Percentiles rank a stretch among this genome's conserved stretches.
Evolutionary conservation across 176 grass and related monocot genomes (phyloP).

Genomic region (Oryza coarctata): DNA sequence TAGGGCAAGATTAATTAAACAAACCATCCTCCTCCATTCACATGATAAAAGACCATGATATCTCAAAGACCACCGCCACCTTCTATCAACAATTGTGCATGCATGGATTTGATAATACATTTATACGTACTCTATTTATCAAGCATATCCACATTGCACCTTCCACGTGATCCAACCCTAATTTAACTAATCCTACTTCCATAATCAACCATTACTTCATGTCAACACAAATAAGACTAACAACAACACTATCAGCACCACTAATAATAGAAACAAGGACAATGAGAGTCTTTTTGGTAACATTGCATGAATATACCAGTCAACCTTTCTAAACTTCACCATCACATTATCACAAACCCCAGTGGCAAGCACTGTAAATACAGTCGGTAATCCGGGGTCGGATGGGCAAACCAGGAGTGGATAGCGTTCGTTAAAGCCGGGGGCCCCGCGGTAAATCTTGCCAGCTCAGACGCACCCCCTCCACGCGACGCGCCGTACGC

Average conservation of each 20-base stretch:
- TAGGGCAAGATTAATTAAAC: neutral
- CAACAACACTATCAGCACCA: neutral
- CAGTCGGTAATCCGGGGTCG: fast-evolving
- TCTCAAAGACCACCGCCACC: neutral
- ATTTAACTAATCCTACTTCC: slow-evolving; percentile 1
- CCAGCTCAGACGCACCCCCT: slow-evolving; percentile 22
- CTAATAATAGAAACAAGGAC: slow-evolving; percentile 27
- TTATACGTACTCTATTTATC: neutral
- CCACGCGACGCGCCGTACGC: neutral
- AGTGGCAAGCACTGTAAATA: slow-evolving; percentile 10
- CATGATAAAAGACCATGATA: neutral
- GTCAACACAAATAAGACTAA: neutral
- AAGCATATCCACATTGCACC: slow-evolving; percentile 1
- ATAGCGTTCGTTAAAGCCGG: slow-evolving; percentile 42
- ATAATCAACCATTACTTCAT: slow-evolving; percentile 27
- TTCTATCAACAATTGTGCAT: neutral
- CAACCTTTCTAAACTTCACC: neutral
- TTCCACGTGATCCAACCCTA: neutral
- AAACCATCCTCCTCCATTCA: neutral
- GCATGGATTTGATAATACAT: neutral
- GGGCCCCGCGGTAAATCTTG: slow-evolving; percentile 12
- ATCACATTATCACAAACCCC: neutral
- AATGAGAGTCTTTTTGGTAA: neutral
- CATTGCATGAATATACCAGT: neutral
- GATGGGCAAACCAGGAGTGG: neutral